Percentiles rank a stretch among this genome's conserved stretches.
These are phyloP conservation scores for Botrytis cinerea DNA, from an alignment of 2,329 filamentous ascomycete genomes.

Conservation along the genomic window DNA sequence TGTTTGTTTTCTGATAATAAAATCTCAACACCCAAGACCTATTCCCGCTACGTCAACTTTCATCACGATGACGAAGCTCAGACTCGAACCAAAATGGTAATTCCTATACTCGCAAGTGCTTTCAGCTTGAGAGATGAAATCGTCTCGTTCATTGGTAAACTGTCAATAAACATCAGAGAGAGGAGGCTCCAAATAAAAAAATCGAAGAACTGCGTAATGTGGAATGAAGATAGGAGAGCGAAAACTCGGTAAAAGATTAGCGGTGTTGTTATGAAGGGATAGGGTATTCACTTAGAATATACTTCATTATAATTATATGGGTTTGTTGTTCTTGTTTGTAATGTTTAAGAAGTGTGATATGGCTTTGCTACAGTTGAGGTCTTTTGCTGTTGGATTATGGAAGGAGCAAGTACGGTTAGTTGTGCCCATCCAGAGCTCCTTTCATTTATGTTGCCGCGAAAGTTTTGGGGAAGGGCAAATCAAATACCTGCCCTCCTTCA, in stretches of 20 bases:
- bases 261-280: fast-evolving
- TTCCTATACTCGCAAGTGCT: neutral
- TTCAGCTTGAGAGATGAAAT: neutral
- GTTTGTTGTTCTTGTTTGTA: neutral
- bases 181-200: no score
- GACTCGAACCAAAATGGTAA: neutral
- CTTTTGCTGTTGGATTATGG: neutral
- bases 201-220: neutral
- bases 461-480: neutral
- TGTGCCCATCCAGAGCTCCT: neutral
- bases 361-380: no score
- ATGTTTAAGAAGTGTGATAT: neutral
- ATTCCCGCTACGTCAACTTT: neutral
- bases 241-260: neutral
- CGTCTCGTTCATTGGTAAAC: neutral
- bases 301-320: fast-evolving
- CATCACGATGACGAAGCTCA: neutral
- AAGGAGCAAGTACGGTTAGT: neutral
- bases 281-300: neutral
- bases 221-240: neutral
- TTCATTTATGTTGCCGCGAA: fast-evolving
- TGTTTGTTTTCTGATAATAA: neutral
- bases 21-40: neutral
- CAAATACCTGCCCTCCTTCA: fast-evolving
- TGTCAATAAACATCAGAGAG: neutral